Conservation (phyloP, 305 asterid species). For the Solanum hybrid region DNA sequence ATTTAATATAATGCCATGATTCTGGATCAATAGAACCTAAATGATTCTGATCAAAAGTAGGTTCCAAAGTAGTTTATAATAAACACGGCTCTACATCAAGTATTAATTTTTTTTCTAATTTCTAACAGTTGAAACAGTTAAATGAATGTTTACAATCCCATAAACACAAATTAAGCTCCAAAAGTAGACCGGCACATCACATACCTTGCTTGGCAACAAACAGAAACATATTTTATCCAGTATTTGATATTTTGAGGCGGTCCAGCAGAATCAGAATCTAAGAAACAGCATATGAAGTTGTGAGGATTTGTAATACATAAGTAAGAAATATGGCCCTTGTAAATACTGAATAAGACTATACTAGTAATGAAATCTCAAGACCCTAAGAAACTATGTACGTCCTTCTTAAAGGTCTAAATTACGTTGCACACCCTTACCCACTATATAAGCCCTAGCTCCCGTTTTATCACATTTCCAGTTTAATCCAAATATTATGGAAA, state of each 20-base stretch:
- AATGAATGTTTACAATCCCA: neutral
- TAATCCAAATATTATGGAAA: neutral
- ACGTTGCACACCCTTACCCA: neutral
- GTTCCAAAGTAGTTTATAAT: neutral
- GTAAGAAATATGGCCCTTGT: neutral
- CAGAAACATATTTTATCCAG: constrained; percentile 53
- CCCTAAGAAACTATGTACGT: neutral
- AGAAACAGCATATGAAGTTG: constrained; percentile 10
- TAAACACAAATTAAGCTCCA: neutral
- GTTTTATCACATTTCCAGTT: neutral
- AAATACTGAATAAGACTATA: neutral
- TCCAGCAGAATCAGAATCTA: constrained; percentile 49
- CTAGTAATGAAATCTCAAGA: neutral
- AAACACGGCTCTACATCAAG: neutral
- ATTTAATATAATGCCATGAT: neutral
- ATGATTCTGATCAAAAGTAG: neutral
- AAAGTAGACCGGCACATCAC: neutral
- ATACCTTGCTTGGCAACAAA: constrained; percentile 65
- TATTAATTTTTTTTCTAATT: neutral
- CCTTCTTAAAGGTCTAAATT: neutral
- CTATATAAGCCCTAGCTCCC: neutral
- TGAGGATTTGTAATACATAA: neutral
- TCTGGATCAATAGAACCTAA: neutral
- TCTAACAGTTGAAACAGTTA: neutral
- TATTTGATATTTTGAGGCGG: constrained; percentile 75